Conservation (phyloP, 2,329 filamentous ascomycete species). For the Fusarium gaditjirri region DNA sequence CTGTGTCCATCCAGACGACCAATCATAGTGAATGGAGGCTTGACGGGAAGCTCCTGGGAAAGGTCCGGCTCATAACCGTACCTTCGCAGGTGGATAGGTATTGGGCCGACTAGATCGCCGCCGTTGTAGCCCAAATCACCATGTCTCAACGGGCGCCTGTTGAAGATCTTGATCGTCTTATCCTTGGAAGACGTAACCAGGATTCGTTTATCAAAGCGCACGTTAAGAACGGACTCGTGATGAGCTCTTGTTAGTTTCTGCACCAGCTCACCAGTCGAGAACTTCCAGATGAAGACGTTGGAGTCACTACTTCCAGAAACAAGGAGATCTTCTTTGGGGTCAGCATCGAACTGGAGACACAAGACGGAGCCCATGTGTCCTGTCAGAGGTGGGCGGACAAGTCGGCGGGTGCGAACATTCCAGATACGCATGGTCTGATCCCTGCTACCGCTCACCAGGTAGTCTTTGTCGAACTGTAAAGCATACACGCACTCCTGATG, state of each 20-base stretch:
- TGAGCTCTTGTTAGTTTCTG: conserved; percentile 83
- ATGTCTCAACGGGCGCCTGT: conserved; percentile 73
- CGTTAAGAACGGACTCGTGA: conserved; percentile 89
- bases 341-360: conserved; percentile 93
- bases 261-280: conserved; percentile 87
- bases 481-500: conserved; percentile 96
- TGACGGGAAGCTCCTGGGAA: conserved; percentile 59
- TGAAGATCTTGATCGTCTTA: conserved; percentile 97
- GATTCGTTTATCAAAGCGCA: conserved; percentile 90
- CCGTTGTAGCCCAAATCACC: conserved; percentile 67
- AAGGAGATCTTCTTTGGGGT: conserved; percentile 88
- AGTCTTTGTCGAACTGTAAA: conserved; percentile 86
- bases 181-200: conserved; percentile 98
- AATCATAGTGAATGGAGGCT: conserved; percentile 78
- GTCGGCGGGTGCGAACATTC: conserved; percentile 83
- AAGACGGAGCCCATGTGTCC: conserved; percentile 90
- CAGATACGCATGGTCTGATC: conserved; percentile 90
- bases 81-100: conserved; percentile 61
- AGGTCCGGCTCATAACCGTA: conserved; percentile 65
- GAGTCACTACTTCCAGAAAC: conserved; percentile 95
- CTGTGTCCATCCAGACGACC: conserved; percentile 84
- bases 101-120: conserved; percentile 59
- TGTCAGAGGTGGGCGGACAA: conserved; percentile 76
- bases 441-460: conserved; percentile 91
- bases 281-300: conserved; percentile 89